Percentiles rank a stretch among this genome's conserved stretches.
phyloP scores from a whole-genome alignment of 2,329 filamentous ascomycete species.

The Myriosclerotinia curreyana region DNA sequence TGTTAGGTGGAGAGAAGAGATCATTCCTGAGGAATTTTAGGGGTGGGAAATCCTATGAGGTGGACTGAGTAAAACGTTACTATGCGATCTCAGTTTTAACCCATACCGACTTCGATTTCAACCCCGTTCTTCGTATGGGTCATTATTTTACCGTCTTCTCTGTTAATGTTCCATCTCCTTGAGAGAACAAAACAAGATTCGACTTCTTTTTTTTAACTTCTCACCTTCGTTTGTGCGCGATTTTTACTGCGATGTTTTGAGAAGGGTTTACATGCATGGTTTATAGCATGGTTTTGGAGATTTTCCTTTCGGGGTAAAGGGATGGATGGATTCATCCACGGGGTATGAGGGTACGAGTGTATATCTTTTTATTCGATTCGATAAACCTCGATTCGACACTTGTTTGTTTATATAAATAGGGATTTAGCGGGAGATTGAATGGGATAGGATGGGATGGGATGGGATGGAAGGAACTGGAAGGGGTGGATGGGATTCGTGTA shows the following conservation, averaged over 20 bases:
- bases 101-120: neutral
- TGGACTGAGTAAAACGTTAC: neutral
- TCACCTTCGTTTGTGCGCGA: neutral
- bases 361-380: neutral
- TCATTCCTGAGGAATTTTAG: conserved; percentile 32
- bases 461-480: neutral
- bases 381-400: neutral
- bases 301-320: neutral
- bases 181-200: conserved; percentile 3
- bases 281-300: conserved; percentile 6
- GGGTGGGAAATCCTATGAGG: neutral
- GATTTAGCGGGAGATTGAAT: neutral
- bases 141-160: neutral
- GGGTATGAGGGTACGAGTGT: conserved; percentile 10
- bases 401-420: conserved; percentile 17
- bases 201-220: neutral
- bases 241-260: conserved; percentile 6
- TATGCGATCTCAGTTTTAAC: neutral
- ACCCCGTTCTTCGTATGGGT: neutral
- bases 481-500: neutral
- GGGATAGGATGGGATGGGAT: neutral
- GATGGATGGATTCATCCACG: neutral
- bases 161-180: neutral
- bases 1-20: conserved; percentile 56
- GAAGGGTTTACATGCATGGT: conserved; percentile 4